These are phyloP conservation scores for Malus asiatica DNA, from an alignment of 306 rosid species.

Conservation along the genomic window DNA sequence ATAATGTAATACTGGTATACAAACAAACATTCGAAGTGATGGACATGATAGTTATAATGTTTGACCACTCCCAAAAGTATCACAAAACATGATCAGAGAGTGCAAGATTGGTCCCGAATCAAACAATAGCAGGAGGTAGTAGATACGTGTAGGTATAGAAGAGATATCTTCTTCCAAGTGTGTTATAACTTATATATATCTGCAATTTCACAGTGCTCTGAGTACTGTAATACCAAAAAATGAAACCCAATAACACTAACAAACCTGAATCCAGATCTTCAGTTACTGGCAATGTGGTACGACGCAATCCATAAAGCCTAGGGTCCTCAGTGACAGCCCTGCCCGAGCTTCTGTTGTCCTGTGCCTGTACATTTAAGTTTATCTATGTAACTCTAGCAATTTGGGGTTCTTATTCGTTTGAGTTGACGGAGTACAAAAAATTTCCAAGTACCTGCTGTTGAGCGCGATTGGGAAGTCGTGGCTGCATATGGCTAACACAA, in stretches of 20 bases:
- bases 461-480: slow-evolving; percentile 7
- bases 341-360: slow-evolving; percentile 21
- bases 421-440: not conserved
- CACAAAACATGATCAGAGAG: not conserved
- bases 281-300: not conserved
- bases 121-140: not conserved
- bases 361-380: slow-evolving; percentile 12
- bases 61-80: not conserved
- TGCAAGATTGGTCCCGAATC: not conserved
- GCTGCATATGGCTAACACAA: slow-evolving; percentile 24
- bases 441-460: slow-evolving; percentile 15
- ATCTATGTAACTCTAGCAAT: slow-evolving; percentile 2
- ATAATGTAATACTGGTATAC: not conserved
- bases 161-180: not conserved
- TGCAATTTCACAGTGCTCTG: not conserved
- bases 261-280: slow-evolving; percentile 30
- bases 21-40: not conserved
- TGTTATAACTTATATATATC: not conserved
- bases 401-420: slow-evolving; percentile 7
- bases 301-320: slow-evolving; percentile 8
- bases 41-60: not conserved
- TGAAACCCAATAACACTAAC: slow-evolving; percentile 6
- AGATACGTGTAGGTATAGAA: not conserved
- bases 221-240: not conserved
- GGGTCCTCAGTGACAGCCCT: slow-evolving; percentile 5